Evolutionary conservation across 2,329 filamentous ascomycete genomes (phyloP).

Genomic region (Ophiostoma sp.): DNA sequence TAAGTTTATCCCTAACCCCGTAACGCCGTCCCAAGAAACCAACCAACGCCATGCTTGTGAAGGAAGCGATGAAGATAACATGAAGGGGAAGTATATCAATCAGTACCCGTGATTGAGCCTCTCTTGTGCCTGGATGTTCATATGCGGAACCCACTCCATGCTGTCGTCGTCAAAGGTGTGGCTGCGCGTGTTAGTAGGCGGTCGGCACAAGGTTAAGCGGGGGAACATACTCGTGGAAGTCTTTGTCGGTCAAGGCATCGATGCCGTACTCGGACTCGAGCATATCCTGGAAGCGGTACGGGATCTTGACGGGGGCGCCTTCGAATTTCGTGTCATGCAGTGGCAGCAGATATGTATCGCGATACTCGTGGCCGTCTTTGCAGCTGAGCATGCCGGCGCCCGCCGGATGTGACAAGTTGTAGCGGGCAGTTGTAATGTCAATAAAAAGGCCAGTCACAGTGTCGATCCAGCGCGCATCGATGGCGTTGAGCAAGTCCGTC

Average conservation of each 20-base stretch:
- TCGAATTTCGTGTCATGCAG: slow-evolving; percentile 65
- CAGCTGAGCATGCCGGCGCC: slow-evolving; percentile 44
- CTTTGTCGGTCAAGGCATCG: slow-evolving; percentile 45
- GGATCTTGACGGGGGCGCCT: slow-evolving; percentile 60
- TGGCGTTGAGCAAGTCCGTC: slow-evolving; percentile 39
- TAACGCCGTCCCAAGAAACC: too few relatives aligned
- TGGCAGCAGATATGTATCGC: slow-evolving; percentile 59
- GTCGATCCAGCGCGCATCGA: slow-evolving; percentile 48
- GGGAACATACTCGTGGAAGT: slow-evolving; percentile 48
- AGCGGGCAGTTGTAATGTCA: slow-evolving; percentile 47
- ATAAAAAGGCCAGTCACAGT: slow-evolving; percentile 44
- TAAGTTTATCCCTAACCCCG: too few relatives aligned
- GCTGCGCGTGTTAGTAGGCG: slow-evolving; percentile 11
- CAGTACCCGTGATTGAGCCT: neutral
- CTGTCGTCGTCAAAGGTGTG: slow-evolving; percentile 25
- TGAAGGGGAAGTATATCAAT: neutral
- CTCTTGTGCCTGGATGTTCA: neutral
- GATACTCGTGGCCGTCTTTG: slow-evolving; percentile 48
- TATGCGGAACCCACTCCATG: slow-evolving; percentile 27
- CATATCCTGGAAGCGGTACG: slow-evolving; percentile 55
- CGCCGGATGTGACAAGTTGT: slow-evolving; percentile 41
- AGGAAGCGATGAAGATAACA: neutral
- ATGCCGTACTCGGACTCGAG: slow-evolving; percentile 53
- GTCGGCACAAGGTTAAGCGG: neutral
- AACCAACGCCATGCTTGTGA: too few relatives aligned